Percentiles rank a stretch among this genome's conserved stretches.
Evolutionary conservation across 176 grass and related monocot species (phyloP).

Genomic region (Lolium multiflorum): DNA sequence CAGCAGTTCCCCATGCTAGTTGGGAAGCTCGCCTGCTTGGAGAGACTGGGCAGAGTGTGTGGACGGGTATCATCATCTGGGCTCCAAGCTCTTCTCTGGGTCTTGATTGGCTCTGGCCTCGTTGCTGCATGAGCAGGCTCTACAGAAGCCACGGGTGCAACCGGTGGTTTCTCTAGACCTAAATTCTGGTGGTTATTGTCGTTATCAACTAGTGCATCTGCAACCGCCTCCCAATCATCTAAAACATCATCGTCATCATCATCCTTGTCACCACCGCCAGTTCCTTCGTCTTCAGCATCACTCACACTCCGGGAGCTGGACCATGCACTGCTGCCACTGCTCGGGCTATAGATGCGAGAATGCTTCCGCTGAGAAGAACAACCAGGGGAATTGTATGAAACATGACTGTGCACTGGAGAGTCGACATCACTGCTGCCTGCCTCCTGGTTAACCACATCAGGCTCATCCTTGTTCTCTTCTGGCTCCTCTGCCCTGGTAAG

Average conservation of each 20-base stretch:
- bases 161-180: constrained; percentile 24
- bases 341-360: constrained; percentile 51
- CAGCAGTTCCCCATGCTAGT: constrained; percentile 58
- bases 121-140: constrained; percentile 23
- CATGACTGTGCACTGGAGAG: constrained; percentile 54
- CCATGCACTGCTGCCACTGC: constrained; percentile 72
- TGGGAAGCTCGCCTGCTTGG: constrained; percentile 79
- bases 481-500: constrained; percentile 43
- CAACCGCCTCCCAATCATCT: constrained; percentile 93
- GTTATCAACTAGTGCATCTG: constrained; percentile 60
- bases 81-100: constrained; percentile 70
- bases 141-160: background rate
- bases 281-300: constrained; percentile 70
- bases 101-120: constrained; percentile 49
- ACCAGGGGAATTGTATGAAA: constrained; percentile 43
- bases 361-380: constrained; percentile 9
- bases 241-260: constrained; percentile 48
- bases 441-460: constrained; percentile 24
- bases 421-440: constrained; percentile 59
- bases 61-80: constrained; percentile 83
- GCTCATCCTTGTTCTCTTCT: constrained; percentile 42
- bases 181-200: constrained; percentile 45
- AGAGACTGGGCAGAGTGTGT: constrained; percentile 81
- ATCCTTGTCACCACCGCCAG: constrained; percentile 49
- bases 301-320: constrained; percentile 76